A percentile compares a stretch with the other conserved stretches of the same genome.
These are phyloP conservation scores for Juglanconis sp. DNA, from an alignment of 2,329 filamentous ascomycete species.

Conservation along the genomic window DNA sequence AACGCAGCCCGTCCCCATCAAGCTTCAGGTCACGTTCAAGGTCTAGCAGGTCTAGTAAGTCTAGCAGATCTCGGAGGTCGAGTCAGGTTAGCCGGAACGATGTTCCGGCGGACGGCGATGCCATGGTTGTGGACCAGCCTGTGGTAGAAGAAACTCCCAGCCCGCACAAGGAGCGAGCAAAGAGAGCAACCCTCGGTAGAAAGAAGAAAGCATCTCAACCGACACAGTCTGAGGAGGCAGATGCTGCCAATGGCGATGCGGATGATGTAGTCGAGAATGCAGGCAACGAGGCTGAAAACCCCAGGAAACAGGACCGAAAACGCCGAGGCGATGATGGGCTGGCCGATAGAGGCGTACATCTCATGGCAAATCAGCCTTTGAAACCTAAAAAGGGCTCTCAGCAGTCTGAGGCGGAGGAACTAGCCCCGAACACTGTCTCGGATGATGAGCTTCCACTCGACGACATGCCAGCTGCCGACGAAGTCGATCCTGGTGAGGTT, in stretches of 20 bases:
- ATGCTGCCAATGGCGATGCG: not conserved
- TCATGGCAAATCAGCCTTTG: not conserved
- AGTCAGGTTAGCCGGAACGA: not conserved
- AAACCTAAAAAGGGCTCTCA: not conserved
- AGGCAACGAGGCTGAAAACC: not conserved
- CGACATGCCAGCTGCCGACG: not conserved
- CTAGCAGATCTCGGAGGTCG: not conserved
- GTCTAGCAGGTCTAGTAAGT: not conserved
- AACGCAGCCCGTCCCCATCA: not conserved
- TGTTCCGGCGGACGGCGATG: not conserved
- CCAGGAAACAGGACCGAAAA: not conserved
- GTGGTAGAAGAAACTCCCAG: not conserved
- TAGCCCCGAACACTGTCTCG: not conserved
- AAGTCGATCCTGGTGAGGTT: not conserved
- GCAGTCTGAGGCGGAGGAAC: not conserved
- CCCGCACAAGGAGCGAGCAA: not conserved
- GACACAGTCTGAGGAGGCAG: not conserved
- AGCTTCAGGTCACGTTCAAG: not conserved
- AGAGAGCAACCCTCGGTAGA: not conserved
- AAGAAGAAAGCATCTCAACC: not conserved
- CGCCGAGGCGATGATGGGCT: not conserved
- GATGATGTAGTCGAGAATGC: not conserved
- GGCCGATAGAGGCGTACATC: not conserved
- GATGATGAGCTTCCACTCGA: constrained; percentile 6
- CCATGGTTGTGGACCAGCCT: not conserved